Base-by-base conservation (phyloP, 2,329 filamentous ascomycete genomes). In the Fusarium austroafricanum region DNA sequence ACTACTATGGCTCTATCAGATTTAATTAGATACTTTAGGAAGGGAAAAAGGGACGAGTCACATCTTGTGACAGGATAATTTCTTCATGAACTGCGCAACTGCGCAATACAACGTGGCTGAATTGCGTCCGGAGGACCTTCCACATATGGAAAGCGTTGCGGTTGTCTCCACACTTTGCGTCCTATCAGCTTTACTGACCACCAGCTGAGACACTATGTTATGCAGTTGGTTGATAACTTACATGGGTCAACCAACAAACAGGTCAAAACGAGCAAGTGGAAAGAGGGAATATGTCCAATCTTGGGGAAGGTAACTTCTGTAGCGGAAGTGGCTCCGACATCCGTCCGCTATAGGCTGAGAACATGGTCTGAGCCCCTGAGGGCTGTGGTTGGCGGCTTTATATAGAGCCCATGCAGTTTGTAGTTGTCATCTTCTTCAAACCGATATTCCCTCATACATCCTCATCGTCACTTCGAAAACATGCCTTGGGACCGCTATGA, bases 401-500 rank as follows among this genome's bases (percentile, higher is more conserved):
- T 8, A 33, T 31, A 33, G 26, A 35, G 6, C n/a, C 20, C 23
- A 5, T 15, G 31, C 10, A 10, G 12, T 15, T 33, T 33, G 31
- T 33, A 10, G 14, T 14, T 33, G 4, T 12, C 10, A 33, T 18
- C 9, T 38, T 12, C 26, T 26, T 8, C 11, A 15, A 10, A n/a
- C 10, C 26, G 12, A 40, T 15, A 43, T 3, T 17, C 15, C 8
- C 12, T 40, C 38, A 17, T 15, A 43, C 3, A 4, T 15, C 9
- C 12, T 40, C 38, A 10, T 33, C 10, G 4, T 17, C 31, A 33
- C 14, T 15, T 10, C 31, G 14, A 14, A 33, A 49, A 23, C 0
- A 66, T 67, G 58, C 15, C 35, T 9, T 68, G 58, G 65, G 20
- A 39, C 6, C 55, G 65, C 7, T 42, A 31, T 4, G 35, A 38